Evolutionary conservation across 2,329 filamentous ascomycete species (phyloP).

Genomic region (Colletotrichum melonis): DNA sequence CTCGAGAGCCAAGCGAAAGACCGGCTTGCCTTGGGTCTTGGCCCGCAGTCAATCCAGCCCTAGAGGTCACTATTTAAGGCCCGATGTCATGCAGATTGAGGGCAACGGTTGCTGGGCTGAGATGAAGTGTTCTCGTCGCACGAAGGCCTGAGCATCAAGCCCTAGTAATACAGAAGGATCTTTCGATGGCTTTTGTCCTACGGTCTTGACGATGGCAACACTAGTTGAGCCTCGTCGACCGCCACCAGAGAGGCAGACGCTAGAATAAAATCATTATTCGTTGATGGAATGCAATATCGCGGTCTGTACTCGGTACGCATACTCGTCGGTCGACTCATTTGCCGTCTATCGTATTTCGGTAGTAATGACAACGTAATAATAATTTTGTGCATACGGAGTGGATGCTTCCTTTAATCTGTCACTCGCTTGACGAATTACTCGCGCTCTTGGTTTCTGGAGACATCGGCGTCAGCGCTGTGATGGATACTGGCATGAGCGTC

Average conservation of each 20-base stretch:
- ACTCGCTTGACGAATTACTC: conserved; percentile 34
- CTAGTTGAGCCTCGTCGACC: neutral
- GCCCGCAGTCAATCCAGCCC: neutral
- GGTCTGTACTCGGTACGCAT: neutral
- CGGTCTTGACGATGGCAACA: neutral
- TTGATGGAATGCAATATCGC: neutral
- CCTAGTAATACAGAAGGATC: neutral
- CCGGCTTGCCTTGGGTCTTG: neutral
- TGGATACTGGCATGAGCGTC: conserved; percentile 10
- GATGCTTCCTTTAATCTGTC: conserved; percentile 23
- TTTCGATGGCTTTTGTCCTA: neutral
- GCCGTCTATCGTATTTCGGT: neutral
- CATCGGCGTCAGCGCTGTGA: neutral
- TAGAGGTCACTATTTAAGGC: neutral
- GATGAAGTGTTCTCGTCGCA: neutral
- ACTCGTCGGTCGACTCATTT: neutral
- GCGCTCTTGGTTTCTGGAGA: conserved; percentile 9
- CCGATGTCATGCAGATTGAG: neutral
- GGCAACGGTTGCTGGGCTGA: neutral
- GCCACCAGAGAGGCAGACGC: neutral
- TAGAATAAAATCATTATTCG: neutral
- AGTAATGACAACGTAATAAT: conserved; percentile 8
- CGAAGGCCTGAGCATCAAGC: neutral
- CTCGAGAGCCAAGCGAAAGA: neutral
- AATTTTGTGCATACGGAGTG: conserved; percentile 28